phyloP scores from a whole-genome alignment of 805 yeast species.

The Candida hungchunana region DNA sequence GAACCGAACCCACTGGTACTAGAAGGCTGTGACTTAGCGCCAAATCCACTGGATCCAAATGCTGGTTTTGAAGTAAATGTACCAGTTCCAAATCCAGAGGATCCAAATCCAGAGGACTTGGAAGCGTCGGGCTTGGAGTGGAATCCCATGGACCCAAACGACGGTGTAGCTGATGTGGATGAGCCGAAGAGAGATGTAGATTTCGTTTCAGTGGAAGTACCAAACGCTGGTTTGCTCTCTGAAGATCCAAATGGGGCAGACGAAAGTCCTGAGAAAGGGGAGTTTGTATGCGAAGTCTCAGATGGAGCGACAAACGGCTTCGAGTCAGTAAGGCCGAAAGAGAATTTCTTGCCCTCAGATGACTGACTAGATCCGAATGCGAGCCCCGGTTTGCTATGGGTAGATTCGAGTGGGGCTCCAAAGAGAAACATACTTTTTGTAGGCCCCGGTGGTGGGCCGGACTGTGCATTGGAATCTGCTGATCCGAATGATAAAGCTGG shows the following conservation, averaged over 20 bases:
- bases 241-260: slow-evolving; percentile 8
- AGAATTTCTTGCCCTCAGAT: neutral
- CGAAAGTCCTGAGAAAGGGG: slow-evolving; percentile 3
- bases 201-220: slow-evolving; percentile 1
- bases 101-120: slow-evolving; percentile 12
- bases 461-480: too few species aligned
- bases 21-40: slow-evolving; percentile 1
- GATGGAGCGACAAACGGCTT: neutral
- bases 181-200: slow-evolving; percentile 5
- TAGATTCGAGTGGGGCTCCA: too few species aligned
- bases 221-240: slow-evolving; percentile 1
- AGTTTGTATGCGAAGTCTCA: neutral
- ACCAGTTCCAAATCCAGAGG: too few species aligned
- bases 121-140: slow-evolving; percentile 20
- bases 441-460: too few species aligned
- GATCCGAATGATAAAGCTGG: too few species aligned
- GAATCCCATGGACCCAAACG: slow-evolving; percentile 10
- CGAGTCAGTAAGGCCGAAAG: neutral
- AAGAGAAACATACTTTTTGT: too few species aligned
- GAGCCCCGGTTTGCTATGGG: too few species aligned
- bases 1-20: neutral
- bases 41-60: slow-evolving; percentile 9
- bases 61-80: too few species aligned
- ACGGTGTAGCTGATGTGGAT: slow-evolving; percentile 3
- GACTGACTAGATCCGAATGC: too few species aligned